A percentile compares a stretch with the other conserved stretches of the same genome.
These are phyloP conservation scores for Pseudozyma pruni DNA, from an alignment of 1,284 basidiomycete genomes.

Conservation along the genomic window DNA sequence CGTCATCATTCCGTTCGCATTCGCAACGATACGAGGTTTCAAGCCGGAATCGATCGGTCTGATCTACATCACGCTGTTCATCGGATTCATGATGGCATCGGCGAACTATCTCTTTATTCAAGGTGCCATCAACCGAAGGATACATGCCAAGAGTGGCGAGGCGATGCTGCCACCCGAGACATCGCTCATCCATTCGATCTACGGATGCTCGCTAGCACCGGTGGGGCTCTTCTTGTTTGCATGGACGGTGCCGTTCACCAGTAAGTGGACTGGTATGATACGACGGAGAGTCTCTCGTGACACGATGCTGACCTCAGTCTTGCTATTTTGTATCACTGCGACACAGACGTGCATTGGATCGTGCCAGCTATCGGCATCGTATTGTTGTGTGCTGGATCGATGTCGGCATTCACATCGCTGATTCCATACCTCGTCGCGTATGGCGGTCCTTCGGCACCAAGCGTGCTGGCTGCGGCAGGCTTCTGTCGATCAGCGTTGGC, in stretches of 20 bases:
- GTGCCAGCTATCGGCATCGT: conserved; percentile 36
- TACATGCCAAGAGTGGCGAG: conserved; percentile 26
- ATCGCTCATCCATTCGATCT: conserved; percentile 35
- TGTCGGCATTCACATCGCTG: conserved; percentile 37
- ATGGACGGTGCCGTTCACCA: conserved; percentile 33
- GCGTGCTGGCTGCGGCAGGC: conserved; percentile 36
- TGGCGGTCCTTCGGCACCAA: conserved; percentile 36
- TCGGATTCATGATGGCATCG: conserved; percentile 35
- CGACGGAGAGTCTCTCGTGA: background rate
- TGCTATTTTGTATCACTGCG: no score
- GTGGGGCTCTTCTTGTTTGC: conserved; percentile 35
- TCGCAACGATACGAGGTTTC: conserved; percentile 38
- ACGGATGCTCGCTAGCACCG: conserved; percentile 33
- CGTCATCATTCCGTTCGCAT: conserved; percentile 44
- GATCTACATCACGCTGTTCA: conserved; percentile 39
- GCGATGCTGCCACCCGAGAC: conserved; percentile 26
- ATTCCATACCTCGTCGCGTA: conserved; percentile 44
- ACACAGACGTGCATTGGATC: conserved; percentile 36
- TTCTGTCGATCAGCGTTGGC: conserved; percentile 40
- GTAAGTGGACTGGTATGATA: conserved; percentile 2
- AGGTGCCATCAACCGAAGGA: conserved; percentile 21
- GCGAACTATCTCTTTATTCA: conserved; percentile 30
- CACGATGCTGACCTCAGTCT: background rate
- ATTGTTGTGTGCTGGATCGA: conserved; percentile 34
- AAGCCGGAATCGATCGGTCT: conserved; percentile 32